Evolutionary conservation across 805 yeast genomes (phyloP), one percentile per base, ranked within the genome.

Genomic region (Yarrowia sp.): DNA sequence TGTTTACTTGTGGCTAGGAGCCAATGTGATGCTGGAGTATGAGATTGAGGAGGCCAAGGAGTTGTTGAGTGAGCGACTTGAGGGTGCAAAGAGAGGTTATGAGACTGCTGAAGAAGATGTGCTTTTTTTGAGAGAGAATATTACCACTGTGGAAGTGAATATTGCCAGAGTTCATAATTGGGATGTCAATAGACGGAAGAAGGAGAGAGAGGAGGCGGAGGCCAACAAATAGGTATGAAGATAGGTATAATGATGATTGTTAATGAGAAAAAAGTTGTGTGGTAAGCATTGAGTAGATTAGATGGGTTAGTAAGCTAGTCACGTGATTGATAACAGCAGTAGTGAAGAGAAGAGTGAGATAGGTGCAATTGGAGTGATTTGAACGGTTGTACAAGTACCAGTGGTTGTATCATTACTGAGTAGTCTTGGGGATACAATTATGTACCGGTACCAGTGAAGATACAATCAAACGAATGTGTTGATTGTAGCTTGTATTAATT

Each of bases 121-220:
- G 67, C 96, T 90, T 71, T 92, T 86, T 69, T 80, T 87, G 67
- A 84, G 95, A 68, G 95, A 89, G 69, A 92, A 92, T 71, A 92
- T 93, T 68, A 95, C 99, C 14, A 93, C 98, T 3, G 90, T 95
- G 92, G 98, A 95, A 75, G 99, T 95, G 61, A 95, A 95, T 74
- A 91, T 96, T 15, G 98, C 99, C 0, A 83, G 99, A 69, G 73
- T 73, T 6, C 74, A 77, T 50, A 75, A 75, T 68, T 76, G 77
- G 77, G 76, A 77, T 58, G 78, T 76, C 3, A 76, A 75, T 28
- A 66, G 71, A 67, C 70, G 77, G 74, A 68, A 66, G 38, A 68
- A 66, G 36, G 70, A 68, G 60, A 42, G 65, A 1, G 64, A 67
- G 57, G 57, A 45, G 22, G 69, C 53, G 9, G 65, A 61, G 65